phyloP scores from a whole-genome alignment of 495 filamentous ascomycete genomes.

The Antarctomyces pellizariae region DNA sequence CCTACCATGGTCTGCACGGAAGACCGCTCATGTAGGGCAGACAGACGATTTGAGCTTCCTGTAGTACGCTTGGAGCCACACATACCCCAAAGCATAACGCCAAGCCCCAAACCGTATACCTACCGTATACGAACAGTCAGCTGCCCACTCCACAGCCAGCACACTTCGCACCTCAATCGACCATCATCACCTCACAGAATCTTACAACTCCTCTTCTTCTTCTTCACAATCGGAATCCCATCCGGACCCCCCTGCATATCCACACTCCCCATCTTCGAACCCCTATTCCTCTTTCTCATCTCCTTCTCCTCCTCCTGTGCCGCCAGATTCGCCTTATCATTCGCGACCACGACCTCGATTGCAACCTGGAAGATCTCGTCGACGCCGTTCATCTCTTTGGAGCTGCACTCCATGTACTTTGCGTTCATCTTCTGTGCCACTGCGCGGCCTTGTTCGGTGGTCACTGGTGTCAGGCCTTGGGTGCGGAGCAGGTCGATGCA shows the following conservation, averaged over 20 bases:
- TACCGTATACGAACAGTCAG: too few species aligned
- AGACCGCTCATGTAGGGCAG: too few species aligned
- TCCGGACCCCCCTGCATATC: conserved; percentile 13
- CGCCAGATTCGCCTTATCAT: conserved; percentile 27
- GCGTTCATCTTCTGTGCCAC: conserved; percentile 87
- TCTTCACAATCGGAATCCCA: conserved; percentile 20
- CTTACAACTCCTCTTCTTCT: conserved; percentile 54
- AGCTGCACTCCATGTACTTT: conserved; percentile 90
- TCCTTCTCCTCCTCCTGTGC: conserved; percentile 6
- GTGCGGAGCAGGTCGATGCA: conserved; percentile 97
- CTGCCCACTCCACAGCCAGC: too few species aligned
- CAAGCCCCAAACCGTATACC: too few species aligned
- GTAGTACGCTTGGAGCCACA: too few species aligned
- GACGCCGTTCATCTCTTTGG: conserved; percentile 87
- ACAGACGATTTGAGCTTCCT: too few species aligned
- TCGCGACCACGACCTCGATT: conserved; percentile 64
- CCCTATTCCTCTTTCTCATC: neutral
- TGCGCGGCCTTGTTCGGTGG: conserved; percentile 61
- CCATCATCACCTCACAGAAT: too few species aligned
- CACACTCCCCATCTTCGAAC: conserved; percentile 7
- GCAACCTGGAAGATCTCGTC: conserved; percentile 85
- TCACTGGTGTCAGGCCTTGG: conserved; percentile 87
- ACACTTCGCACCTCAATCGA: too few species aligned
- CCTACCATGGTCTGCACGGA: too few species aligned
- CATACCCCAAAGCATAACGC: too few species aligned